Percentiles rank a stretch among this genome's conserved stretches.
Conservation (phyloP, 805 yeast species). For the Alloascoidea hylecoeti region DNA sequence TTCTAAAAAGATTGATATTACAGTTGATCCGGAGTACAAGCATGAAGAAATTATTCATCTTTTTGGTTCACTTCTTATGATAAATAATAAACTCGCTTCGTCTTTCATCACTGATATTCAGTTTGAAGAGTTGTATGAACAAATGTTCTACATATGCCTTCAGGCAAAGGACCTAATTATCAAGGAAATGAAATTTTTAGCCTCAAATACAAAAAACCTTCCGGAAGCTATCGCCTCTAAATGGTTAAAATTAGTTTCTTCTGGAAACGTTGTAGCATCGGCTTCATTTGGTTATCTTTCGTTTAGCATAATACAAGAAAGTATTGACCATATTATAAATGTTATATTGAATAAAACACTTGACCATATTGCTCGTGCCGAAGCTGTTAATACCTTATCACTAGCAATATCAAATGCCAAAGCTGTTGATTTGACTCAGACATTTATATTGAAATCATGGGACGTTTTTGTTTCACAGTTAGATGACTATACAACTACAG, state of each 20-base stretch:
- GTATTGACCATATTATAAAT: neutral
- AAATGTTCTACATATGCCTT: neutral
- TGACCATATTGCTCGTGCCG: neutral
- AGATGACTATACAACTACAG: conserved; percentile 66
- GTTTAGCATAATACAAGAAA: neutral
- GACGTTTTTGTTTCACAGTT: conserved; percentile 23
- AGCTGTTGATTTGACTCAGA: conserved; percentile 9
- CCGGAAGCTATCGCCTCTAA: conserved; percentile 2
- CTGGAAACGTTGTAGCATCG: conserved; percentile 1
- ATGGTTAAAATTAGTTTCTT: neutral
- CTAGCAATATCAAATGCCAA: conserved; percentile 7
- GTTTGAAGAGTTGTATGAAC: neutral
- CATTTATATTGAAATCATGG: conserved; percentile 3
- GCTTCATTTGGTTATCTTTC: neutral
- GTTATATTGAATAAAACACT: neutral
- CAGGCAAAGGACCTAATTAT: neutral
- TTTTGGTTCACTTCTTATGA: conserved; percentile 5
- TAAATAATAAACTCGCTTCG: neutral
- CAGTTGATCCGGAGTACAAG: conserved; percentile 8
- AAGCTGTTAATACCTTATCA: neutral
- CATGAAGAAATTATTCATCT: conserved; percentile 23
- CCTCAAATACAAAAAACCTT: neutral
- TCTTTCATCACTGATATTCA: neutral
- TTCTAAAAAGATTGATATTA: conserved; percentile 1
- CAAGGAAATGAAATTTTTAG: neutral